phyloP scores from a whole-genome alignment of 2,329 filamentous ascomycete species.

The Metarhizium sp. region DNA sequence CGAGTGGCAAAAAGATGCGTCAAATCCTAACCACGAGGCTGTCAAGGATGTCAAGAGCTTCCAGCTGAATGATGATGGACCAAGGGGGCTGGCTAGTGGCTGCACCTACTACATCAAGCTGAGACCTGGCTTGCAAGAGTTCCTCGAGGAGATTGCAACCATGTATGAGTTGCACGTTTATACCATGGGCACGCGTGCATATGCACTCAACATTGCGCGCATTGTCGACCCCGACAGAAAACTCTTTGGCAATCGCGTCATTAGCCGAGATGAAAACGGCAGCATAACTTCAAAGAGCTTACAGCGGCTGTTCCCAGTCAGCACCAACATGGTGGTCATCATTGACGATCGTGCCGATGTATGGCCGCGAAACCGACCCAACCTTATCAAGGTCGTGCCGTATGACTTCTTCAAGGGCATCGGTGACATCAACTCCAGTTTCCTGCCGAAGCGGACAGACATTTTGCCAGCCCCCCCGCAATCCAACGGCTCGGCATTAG shows the following conservation, averaged over 20 bases:
- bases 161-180: conserved; percentile 96
- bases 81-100: conserved; percentile 56
- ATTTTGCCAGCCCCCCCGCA: conserved; percentile 27
- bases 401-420: conserved; percentile 99
- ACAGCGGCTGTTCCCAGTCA: conserved; percentile 85
- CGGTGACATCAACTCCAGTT: conserved; percentile 97
- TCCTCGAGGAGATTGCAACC: conserved; percentile 66
- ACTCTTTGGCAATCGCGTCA: conserved; percentile 87
- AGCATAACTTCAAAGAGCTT: conserved; percentile 86
- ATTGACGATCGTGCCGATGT: conserved; percentile 97
- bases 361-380: conserved; percentile 82
- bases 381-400: conserved; percentile 87
- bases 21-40: conserved; percentile 83
- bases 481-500: conserved; percentile 12
- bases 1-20: conserved; percentile 85
- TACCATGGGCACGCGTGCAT: conserved; percentile 97
- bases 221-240: conserved; percentile 86
- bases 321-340: conserved; percentile 98
- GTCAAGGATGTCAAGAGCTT: conserved; percentile 85
- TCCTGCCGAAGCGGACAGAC: conserved; percentile 70
- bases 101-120: conserved; percentile 99
- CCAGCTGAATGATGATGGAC: conserved; percentile 78
- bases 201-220: conserved; percentile 81
- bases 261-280: conserved; percentile 94
- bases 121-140: conserved; percentile 74